Conservation (phyloP, 352 stramenopile genomes). For the Phytopythium boreale region DNA sequence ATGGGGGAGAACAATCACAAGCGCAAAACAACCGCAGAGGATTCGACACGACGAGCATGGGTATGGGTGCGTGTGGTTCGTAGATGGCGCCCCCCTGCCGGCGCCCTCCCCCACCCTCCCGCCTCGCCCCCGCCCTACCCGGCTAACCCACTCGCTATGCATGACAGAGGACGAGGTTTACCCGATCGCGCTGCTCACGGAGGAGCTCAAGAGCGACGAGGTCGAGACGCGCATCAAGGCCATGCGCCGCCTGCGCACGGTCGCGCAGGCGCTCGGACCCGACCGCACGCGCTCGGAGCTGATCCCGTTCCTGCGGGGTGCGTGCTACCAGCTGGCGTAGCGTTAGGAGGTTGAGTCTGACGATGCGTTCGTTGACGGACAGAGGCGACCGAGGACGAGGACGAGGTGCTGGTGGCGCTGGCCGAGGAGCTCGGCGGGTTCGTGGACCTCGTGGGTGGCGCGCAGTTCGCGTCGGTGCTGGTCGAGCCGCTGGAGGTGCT, state of each 20-base stretch:
- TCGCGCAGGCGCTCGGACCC: conserved; percentile 88
- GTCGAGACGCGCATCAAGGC: conserved; percentile 92
- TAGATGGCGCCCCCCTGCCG: too few relatives aligned
- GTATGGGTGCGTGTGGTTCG: conserved; percentile 4
- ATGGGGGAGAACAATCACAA: background rate
- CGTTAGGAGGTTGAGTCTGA: conserved; percentile 14
- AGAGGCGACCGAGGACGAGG: conserved; percentile 90
- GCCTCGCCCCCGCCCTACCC: background rate
- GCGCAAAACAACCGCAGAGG: conserved; percentile 12
- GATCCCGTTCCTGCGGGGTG: conserved; percentile 86
- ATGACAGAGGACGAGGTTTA: conserved; percentile 77
- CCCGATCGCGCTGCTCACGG: conserved; percentile 88
- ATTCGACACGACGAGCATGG: background rate
- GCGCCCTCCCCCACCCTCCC: background rate
- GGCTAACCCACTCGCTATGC: conserved; percentile 2
- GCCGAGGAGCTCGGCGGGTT: conserved; percentile 89
- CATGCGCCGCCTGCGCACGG: conserved; percentile 91
- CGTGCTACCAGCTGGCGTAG: background rate
- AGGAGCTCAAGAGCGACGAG: conserved; percentile 91
- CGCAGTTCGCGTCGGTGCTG: conserved; percentile 57
- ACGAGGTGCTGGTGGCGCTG: conserved; percentile 92
- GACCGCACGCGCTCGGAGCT: conserved; percentile 82
- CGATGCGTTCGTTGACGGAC: conserved; percentile 6
- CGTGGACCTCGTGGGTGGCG: conserved; percentile 84
- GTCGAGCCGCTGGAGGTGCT: conserved; percentile 91